A percentile compares a stretch with the other conserved stretches of the same genome.
phyloP scores from a whole-genome alignment of 306 rosid species.

The Spatholobus suberectus region DNA sequence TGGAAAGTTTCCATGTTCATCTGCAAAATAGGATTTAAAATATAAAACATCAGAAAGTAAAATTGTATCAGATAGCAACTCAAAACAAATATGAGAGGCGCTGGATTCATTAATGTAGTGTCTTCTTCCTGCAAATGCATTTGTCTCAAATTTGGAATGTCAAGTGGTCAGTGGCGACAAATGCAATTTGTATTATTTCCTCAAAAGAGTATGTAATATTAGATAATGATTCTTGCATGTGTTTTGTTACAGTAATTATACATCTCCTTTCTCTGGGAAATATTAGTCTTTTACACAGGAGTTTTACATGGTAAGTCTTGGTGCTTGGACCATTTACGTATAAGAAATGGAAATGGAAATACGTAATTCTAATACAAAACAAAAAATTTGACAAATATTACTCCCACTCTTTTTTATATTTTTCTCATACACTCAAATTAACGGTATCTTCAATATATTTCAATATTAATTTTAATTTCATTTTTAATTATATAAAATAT shows the following conservation, averaged over 20 bases:
- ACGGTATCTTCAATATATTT: too few species aligned
- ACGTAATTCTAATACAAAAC: background rate
- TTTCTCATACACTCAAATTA: background rate
- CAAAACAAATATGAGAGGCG: background rate
- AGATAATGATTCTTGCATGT: background rate
- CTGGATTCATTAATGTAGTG: background rate
- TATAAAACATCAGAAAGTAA: slow-evolving; percentile 30
- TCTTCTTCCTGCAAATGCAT: background rate
- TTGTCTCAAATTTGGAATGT: background rate
- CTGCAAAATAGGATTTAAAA: slow-evolving; percentile 52
- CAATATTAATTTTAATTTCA: too few species aligned
- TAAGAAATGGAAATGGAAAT: background rate
- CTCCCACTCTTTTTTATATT: background rate
- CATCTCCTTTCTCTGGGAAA: background rate
- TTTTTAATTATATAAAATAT: too few species aligned
- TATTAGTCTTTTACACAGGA: background rate
- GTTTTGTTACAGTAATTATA: background rate
- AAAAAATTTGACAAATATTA: background rate
- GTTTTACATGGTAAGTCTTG: background rate
- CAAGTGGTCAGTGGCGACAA: background rate
- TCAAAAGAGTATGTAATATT: background rate
- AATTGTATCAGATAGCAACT: background rate
- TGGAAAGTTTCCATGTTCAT: slow-evolving; percentile 66
- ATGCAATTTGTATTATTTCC: background rate
- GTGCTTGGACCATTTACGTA: background rate